Conservation (phyloP, 371 early-diverging fungal genomes). For the Actinomortierella ambigua region DNA sequence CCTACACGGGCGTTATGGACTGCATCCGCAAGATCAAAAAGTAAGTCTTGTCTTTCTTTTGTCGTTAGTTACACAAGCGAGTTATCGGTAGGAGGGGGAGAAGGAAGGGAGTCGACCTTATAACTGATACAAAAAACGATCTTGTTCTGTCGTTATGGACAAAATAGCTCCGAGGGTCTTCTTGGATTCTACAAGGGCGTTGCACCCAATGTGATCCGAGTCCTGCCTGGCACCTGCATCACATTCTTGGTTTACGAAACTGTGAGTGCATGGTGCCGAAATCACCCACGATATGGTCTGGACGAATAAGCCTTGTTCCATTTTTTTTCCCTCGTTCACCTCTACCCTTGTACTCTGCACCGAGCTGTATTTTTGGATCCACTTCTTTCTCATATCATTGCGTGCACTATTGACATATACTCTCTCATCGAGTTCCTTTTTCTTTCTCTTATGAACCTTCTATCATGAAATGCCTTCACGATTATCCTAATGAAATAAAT, state of each 20-base stretch:
- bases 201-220: constrained; percentile 86
- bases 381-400: no score
- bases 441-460: no score
- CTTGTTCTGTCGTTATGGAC: no score
- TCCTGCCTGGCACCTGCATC: constrained; percentile 94
- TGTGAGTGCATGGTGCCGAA: constrained; percentile 70
- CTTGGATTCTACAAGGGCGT: constrained; percentile 96
- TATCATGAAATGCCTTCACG: no score
- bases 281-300: constrained; percentile 50
- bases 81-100: no score
- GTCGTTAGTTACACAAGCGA: not conserved
- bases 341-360: not conserved
- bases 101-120: no score
- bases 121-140: no score
- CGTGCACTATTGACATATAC: no score
- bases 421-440: no score
- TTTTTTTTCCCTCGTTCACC: not conserved
- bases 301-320: constrained; percentile 15
- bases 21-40: constrained; percentile 72
- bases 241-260: constrained; percentile 97
- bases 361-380: no score
- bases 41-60: constrained; percentile 28
- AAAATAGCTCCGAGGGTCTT: constrained; percentile 71
- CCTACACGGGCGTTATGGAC: constrained; percentile 73
- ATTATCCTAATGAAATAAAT: no score